These are phyloP conservation scores for Backusella circina DNA, from an alignment of 192 early-diverging fungal genomes.

Conservation along the genomic window DNA sequence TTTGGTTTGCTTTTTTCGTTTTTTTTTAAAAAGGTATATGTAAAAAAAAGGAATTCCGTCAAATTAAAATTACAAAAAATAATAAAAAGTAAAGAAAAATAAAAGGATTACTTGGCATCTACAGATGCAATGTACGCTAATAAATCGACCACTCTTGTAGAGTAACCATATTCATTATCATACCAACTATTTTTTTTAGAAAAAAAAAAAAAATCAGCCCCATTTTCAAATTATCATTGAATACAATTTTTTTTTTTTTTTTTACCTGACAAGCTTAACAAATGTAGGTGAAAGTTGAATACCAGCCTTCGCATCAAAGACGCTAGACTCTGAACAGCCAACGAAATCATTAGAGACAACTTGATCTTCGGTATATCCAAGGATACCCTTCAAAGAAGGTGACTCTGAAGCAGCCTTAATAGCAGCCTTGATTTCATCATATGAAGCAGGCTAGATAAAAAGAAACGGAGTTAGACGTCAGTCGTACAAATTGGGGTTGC, in stretches of 20 bases:
- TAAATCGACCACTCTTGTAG: constrained; percentile 82
- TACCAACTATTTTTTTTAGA: constrained; percentile 10
- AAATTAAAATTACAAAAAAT: not conserved
- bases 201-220: constrained; percentile 42
- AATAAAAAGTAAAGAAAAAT: not conserved
- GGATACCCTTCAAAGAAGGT: constrained; percentile 72
- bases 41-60: not conserved
- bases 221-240: not conserved
- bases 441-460: constrained; percentile 57
- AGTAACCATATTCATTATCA: constrained; percentile 83
- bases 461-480: not conserved
- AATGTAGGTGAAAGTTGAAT: constrained; percentile 83
- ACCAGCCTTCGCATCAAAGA: constrained; percentile 91
- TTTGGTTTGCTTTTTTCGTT: not conserved
- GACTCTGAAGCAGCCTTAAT: constrained; percentile 81
- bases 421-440: constrained; percentile 82
- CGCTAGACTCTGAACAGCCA: constrained; percentile 80
- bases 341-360: constrained; percentile 94
- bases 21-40: not conserved
- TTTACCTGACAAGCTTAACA: not conserved
- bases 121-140: constrained; percentile 65
- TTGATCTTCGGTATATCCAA: constrained; percentile 90
- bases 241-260: not conserved
- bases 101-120: constrained; percentile 14
- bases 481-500: not conserved